Evolutionary conservation across 805 yeast genomes (phyloP).

Genomic region (Cyberlindnera maritima): DNA sequence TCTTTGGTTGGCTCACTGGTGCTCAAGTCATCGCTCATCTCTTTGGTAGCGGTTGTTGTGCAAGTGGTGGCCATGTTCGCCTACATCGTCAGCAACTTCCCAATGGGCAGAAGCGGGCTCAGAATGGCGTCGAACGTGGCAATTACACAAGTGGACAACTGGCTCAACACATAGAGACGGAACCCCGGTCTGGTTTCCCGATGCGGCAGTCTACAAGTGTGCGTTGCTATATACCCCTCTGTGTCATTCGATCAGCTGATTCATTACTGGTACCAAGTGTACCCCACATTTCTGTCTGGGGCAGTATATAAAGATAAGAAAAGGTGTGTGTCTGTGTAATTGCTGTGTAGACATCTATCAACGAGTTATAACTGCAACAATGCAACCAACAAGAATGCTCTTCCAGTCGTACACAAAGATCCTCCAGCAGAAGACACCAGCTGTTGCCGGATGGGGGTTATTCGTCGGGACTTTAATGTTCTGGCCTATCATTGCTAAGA

Average conservation of each 20-base stretch:
- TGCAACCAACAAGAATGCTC: not conserved
- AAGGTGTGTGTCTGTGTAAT: too few species aligned
- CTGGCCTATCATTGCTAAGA: conserved; percentile 7
- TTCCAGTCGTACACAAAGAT: conserved; percentile 5
- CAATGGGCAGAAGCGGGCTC: conserved; percentile 19
- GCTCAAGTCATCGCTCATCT: conserved; percentile 11
- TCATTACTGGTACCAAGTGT: too few species aligned
- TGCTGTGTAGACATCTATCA: too few species aligned
- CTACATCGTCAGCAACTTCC: conserved; percentile 22
- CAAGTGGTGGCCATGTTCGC: conserved; percentile 15
- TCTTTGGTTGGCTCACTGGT: conserved; percentile 15
- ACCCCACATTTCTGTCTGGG: too few species aligned
- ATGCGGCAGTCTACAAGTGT: not conserved
- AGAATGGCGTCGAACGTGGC: conserved; percentile 20
- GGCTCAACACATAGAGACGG: conserved; percentile 13
- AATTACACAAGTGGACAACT: conserved; percentile 16
- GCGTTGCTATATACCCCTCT: too few species aligned
- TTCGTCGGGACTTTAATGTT: not conserved
- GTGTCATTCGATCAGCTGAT: too few species aligned
- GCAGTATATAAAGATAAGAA: too few species aligned
- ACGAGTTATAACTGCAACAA: too few species aligned
- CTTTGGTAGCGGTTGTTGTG: conserved; percentile 10
- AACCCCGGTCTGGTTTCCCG: not conserved
- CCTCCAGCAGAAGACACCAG: conserved; percentile 1
- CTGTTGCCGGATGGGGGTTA: conserved; percentile 6